Percentiles rank a stretch among this genome's conserved stretches.
Conservation (phyloP, 495 filamentous ascomycete genomes). For the Cercophora sp. region DNA sequence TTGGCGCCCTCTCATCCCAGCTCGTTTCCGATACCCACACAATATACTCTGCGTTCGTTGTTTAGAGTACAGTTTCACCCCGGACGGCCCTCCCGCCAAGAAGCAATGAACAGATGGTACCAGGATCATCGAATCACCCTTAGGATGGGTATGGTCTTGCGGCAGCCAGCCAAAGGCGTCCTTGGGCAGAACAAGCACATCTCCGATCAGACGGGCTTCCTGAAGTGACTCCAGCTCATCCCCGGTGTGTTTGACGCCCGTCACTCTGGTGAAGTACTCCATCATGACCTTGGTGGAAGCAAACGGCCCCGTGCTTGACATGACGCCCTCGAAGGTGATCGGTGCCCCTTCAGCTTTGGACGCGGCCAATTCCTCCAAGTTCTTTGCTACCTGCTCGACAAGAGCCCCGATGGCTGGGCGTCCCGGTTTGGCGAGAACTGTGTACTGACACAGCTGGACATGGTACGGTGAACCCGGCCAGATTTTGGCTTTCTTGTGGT, state of each 20-base stretch:
- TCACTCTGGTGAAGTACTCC: not conserved
- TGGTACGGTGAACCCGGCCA: slow-evolving; percentile 30
- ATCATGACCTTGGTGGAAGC: not conserved
- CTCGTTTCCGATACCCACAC: no score
- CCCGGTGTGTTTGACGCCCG: not conserved
- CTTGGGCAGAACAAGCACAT: slow-evolving; percentile 1
- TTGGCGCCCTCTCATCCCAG: no score
- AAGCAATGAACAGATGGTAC: not conserved
- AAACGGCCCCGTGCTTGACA: not conserved
- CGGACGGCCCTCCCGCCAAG: not conserved
- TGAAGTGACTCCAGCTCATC: not conserved
- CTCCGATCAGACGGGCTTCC: not conserved
- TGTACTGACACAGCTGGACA: slow-evolving; percentile 40
- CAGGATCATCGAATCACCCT: not conserved
- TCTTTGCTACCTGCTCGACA: not conserved
- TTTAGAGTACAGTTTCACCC: no score
- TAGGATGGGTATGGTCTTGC: not conserved
- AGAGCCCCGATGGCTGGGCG: slow-evolving; percentile 29
- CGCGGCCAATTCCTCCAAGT: not conserved
- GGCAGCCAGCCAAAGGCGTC: not conserved
- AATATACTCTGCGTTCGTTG: no score
- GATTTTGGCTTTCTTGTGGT: slow-evolving; percentile 18
- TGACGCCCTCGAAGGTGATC: not conserved
- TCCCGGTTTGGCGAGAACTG: slow-evolving; percentile 38
- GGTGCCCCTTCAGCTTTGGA: not conserved